These are phyloP conservation scores for Pseudopyrenochaeta lycopersici DNA, from an alignment of 2,329 filamentous ascomycete genomes.

Conservation along the genomic window DNA sequence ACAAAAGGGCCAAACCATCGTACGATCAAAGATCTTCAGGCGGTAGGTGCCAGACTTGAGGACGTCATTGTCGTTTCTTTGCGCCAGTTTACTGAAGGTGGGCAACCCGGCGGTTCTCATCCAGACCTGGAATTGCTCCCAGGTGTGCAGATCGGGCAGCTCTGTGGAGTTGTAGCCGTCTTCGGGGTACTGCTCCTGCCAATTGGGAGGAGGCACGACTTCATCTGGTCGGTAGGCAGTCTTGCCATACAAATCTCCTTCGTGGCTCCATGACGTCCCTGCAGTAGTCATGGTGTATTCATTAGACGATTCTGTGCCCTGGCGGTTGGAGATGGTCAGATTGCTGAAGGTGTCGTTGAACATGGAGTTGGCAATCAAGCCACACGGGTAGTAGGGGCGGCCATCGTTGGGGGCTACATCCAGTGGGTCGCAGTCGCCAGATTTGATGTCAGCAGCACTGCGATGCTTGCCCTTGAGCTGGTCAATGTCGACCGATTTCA, in stretches of 20 bases:
- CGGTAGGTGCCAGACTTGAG: slow-evolving; percentile 79
- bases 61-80: slow-evolving; percentile 75
- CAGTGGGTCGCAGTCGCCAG: slow-evolving; percentile 80
- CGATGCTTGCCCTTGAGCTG: slow-evolving; percentile 81
- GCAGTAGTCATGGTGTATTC: slow-evolving; percentile 78
- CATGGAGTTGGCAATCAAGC: slow-evolving; percentile 92
- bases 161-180: slow-evolving; percentile 70
- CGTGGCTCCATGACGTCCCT: slow-evolving; percentile 87
- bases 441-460: slow-evolving; percentile 66
- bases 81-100: slow-evolving; percentile 91
- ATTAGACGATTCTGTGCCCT: slow-evolving; percentile 50
- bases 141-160: slow-evolving; percentile 75
- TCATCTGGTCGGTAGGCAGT: slow-evolving; percentile 71
- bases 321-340: slow-evolving; percentile 68
- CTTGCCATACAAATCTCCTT: slow-evolving; percentile 78
- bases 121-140: slow-evolving; percentile 95
- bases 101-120: slow-evolving; percentile 97
- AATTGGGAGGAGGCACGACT: slow-evolving; percentile 87
- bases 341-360: slow-evolving; percentile 91
- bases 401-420: slow-evolving; percentile 44
- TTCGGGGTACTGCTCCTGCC: slow-evolving; percentile 74
- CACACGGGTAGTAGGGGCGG: slow-evolving; percentile 91
- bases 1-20: slow-evolving; percentile 45
- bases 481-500: slow-evolving; percentile 83
- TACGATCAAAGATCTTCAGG: slow-evolving; percentile 81